A percentile compares a stretch with the other conserved stretches of the same genome.
Evolutionary conservation across 1,284 basidiomycete genomes (phyloP).

Genomic region (Wolfiporia cocos): DNA sequence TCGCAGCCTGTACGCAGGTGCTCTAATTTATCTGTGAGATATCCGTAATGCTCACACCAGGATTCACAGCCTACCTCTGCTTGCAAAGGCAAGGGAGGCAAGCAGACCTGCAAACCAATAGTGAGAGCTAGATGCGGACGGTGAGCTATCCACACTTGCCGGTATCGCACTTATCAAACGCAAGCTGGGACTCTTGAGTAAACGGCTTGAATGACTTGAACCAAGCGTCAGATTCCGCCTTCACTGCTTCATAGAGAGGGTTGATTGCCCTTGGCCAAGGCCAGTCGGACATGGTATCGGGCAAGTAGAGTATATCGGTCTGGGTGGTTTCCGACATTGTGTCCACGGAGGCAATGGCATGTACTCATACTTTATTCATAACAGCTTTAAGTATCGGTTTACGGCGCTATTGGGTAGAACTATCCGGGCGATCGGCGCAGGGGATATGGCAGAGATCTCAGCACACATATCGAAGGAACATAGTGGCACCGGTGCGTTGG

Average conservation of each 20-base stretch:
- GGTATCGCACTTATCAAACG: constrained; percentile 26
- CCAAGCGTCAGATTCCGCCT: constrained; percentile 23
- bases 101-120: constrained; percentile 26
- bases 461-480: no score
- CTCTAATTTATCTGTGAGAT: constrained; percentile 8
- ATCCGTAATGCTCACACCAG: neutral
- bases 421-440: no score
- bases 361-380: no score
- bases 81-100: constrained; percentile 17
- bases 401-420: no score
- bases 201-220: constrained; percentile 22
- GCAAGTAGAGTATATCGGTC: constrained; percentile 10
- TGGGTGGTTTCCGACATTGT: neutral
- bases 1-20: constrained; percentile 26
- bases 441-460: no score
- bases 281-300: constrained; percentile 21
- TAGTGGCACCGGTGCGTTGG: no score
- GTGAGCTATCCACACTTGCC: constrained; percentile 7
- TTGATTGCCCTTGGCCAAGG: constrained; percentile 19
- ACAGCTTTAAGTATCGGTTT: no score
- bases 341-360: no score
- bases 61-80: constrained; percentile 2
- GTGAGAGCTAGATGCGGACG: constrained; percentile 12
- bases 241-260: constrained; percentile 18
- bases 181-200: constrained; percentile 17